These are phyloP conservation scores for Pittosporum tobira DNA, from an alignment of 129 eudicot species.

Conservation along the genomic window DNA sequence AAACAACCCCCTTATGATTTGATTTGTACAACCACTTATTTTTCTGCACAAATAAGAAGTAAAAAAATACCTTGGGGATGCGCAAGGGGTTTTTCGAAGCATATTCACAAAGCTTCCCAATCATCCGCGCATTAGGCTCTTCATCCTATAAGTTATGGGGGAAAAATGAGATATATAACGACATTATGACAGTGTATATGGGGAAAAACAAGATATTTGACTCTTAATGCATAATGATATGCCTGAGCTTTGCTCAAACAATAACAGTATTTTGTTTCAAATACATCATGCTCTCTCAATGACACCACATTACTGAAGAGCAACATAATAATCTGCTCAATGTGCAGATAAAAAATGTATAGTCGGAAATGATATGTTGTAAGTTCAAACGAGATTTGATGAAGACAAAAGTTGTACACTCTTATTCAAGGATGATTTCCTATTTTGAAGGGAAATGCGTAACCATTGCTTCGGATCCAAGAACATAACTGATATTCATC, in stretches of 20 bases:
- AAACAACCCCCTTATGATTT: too few relatives aligned
- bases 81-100: conserved; percentile 95
- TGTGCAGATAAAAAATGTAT: background rate
- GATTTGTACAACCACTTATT: conserved; percentile 11
- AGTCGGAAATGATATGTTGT: background rate
- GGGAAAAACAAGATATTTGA: background rate
- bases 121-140: conserved; percentile 79
- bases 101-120: conserved; percentile 94
- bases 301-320: background rate
- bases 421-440: background rate
- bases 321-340: background rate
- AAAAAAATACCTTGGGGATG: conserved; percentile 71
- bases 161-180: background rate
- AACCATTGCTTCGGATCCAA: too few relatives aligned
- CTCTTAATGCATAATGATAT: background rate
- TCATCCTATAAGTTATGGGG: conserved; percentile 46
- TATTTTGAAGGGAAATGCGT: background rate
- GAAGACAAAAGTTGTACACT: background rate
- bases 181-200: background rate
- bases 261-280: background rate
- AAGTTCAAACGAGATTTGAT: background rate
- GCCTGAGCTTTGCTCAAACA: background rate
- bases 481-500: too few relatives aligned
- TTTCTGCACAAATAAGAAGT: conserved; percentile 5
- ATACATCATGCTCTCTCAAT: background rate